Base-by-base conservation (phyloP, 1,284 basidiomycete species). In the Rhizoctonia solani region DNA sequence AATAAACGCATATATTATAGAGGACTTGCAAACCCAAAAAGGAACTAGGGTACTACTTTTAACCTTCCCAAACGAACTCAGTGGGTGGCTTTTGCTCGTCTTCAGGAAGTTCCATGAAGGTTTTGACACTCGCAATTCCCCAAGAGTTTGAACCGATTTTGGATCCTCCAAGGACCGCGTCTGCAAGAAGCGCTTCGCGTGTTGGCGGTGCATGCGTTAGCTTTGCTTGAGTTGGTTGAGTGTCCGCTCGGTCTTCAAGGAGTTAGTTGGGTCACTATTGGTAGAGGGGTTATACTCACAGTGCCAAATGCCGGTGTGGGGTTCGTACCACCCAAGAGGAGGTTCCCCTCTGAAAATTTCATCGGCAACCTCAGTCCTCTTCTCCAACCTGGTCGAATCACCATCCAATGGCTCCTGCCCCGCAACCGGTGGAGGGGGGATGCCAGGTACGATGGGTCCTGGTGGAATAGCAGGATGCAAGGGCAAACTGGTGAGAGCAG, bases 91-190 rank as follows among this genome's bases (percentile, higher is more conserved):
- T 32, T 19, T 59, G 44, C 8, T 30, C 25, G 11, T 19, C 14
- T 4, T 49, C 56, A 16, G 42, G 56, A 5, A 61, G 70, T 66
- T 89, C 85, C 82, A 92, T 85, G 54, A 85, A 78, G 0, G 87
- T 90, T 73, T 92, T 90, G 23, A 92, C 79, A 83, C 87, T 89
- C 4, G 88, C 87, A 42, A 92, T 76, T 0, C 82, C 88, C 90
- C 90, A 92, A 1, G 87, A 89, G 0, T 83, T 85, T 70, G 87
- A 86, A 1, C 89, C 89, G 1, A 83, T 83, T 75, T 89, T 89
- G 0, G 87, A 83, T 1, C 89, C 89, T 0, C 89, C 88, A 3
- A 90, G 77, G 14, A 69, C 53, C 14, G 69, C 32, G 27, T 88
- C 76, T 1, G 59, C 67, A 27, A 77, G 79, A 50, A 75, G 75